Conservation (phyloP, 2,329 filamentous ascomycete genomes). For the Cephalotrichum gorgonifer region DNA sequence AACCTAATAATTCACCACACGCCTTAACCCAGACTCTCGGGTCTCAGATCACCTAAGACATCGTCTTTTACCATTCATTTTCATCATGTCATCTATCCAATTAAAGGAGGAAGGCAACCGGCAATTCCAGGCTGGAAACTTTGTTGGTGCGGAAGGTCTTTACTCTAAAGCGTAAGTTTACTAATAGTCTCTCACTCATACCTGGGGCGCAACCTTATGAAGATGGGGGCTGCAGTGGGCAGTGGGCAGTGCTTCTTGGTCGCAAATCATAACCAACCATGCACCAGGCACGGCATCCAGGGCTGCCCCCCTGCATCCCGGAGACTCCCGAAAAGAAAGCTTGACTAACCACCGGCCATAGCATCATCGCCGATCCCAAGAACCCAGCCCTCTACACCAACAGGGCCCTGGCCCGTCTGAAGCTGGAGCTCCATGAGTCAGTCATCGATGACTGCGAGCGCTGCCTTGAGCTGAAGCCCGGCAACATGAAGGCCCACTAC, state of each 20-base stretch:
- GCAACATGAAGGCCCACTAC: constrained; percentile 72
- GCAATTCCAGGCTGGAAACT: constrained; percentile 57
- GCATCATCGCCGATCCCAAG: constrained; percentile 65
- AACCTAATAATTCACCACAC: no score
- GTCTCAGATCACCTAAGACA: no score
- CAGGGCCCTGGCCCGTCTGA: constrained; percentile 72
- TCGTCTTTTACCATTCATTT: no score
- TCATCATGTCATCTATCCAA: neutral
- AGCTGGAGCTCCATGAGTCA: constrained; percentile 60
- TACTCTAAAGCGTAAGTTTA: constrained; percentile 60
- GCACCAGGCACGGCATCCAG: no score
- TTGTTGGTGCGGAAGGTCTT: constrained; percentile 50
- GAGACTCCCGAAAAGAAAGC: no score
- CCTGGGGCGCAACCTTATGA: no score
- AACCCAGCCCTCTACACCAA: constrained; percentile 83
- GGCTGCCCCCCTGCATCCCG: no score
- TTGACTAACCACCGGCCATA: constrained; percentile 19
- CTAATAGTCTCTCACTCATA: neutral
- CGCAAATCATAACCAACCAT: no score
- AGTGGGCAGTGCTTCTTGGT: no score
- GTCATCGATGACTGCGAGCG: constrained; percentile 69
- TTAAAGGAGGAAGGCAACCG: constrained; percentile 52
- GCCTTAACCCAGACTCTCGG: no score
- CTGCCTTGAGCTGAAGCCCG: constrained; percentile 57
- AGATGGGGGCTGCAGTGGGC: no score